Evolutionary conservation across 495 filamentous ascomycete species (phyloP).

Genomic region (Astrothelium macrocarpum): DNA sequence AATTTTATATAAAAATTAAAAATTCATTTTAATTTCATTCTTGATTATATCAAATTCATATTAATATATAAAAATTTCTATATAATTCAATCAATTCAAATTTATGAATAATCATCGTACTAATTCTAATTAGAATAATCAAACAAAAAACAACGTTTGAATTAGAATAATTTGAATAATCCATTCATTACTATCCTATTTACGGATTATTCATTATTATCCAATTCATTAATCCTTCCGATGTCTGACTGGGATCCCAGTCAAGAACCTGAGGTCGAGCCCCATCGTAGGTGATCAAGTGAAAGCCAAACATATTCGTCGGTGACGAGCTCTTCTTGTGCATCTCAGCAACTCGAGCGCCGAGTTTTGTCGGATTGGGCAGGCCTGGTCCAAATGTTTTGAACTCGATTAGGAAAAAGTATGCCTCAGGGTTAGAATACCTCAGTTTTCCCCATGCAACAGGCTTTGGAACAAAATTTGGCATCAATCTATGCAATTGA

Average conservation of each 20-base stretch:
- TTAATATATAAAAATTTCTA: no score
- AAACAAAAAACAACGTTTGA: no score
- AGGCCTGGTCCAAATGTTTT: neutral
- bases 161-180: no score
- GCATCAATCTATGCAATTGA: conserved; percentile 3
- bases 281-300: neutral
- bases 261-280: neutral
- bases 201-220: no score
- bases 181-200: no score
- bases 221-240: no score
- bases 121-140: no score
- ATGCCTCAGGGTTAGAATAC: neutral
- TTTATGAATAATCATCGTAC: no score
- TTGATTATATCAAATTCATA: no score
- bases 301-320: neutral
- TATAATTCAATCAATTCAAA: no score
- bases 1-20: no score
- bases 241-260: neutral
- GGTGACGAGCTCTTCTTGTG: neutral
- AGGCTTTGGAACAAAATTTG: conserved; percentile 1
- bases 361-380: neutral
- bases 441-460: conserved; percentile 1
- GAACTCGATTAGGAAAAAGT: neutral
- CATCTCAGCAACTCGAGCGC: conserved; percentile 1
- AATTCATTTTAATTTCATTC: no score